Base-by-base conservation (phyloP, 352 stramenopile genomes). In the Hyaloperonospora arabidopsidis region DNA sequence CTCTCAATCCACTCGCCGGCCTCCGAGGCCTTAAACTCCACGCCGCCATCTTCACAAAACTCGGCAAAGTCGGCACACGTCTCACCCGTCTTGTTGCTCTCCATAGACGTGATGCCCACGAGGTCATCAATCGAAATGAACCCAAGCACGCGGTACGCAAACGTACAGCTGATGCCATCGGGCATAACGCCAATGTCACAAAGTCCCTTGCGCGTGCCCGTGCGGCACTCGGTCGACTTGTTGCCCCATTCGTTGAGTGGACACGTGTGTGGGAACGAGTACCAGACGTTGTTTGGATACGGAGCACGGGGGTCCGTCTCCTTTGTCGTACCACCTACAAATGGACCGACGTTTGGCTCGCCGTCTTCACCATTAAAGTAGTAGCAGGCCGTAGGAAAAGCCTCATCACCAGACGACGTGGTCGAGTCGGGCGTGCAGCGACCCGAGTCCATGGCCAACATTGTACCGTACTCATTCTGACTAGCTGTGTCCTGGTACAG, bases 251-350 rank as follows among this genome's bases (percentile, higher is more conserved):
- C 29, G 36, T 79, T 39, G 0, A 86, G 65, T 6, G 77, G 72
- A 35, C 76, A 89, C 14, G 74, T 70, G 67, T 91, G 87, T 0
- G 84, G 81, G 56, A 86, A 84, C 54, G 84, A 93, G 65, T 79
- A 93, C 81, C 79, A 89, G 32, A 76, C 65, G 35, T 69, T 82
- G 61, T 89, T 72, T 5, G 76, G 77, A 67, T 92, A 92, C 19
- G 75, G 79, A 0, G 74, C 77, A 13, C 72, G 70, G 15, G 64
- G 51, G 44, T 90, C 75, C 34, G 58, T 70, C 25, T 64, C 62
- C 59, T 82, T 83, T 4, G 46, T 59, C 25, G 65, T 73, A 7
- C 65, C 70, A 17, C 81, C 79, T 1, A 93, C 52, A 45, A 86
- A 93, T 1, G 79, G 72, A 11, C 84, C 84, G 28, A 91, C 46